phyloP scores from a whole-genome alignment of 2,329 filamentous ascomycete genomes.

The Nannizzia gypsea region DNA sequence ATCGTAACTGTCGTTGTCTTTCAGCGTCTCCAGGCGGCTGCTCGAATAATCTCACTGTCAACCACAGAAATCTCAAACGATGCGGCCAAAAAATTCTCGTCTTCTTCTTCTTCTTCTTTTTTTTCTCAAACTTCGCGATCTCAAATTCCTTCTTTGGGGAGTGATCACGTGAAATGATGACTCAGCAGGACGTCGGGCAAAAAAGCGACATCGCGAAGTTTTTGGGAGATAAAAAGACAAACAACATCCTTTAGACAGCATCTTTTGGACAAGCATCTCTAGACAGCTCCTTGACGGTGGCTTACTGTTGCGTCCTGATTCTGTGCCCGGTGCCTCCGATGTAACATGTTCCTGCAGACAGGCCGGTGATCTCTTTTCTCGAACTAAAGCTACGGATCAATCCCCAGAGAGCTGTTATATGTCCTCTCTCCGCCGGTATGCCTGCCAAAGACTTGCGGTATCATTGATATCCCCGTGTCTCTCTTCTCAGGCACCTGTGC shows the following conservation, averaged over 20 bases:
- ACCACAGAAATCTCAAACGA: too few species aligned
- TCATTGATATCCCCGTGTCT: slow-evolving; percentile 1
- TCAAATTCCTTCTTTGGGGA: not conserved
- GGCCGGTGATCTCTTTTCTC: not conserved
- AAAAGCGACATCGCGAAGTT: too few species aligned
- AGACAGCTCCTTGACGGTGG: not conserved
- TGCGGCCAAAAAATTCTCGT: not conserved
- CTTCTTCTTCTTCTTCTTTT: not conserved
- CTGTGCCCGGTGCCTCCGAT: not conserved
- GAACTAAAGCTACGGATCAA: not conserved
- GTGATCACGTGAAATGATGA: not conserved
- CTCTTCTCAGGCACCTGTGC: not conserved
- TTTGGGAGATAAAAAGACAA: too few species aligned
- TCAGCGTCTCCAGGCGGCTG: too few species aligned
- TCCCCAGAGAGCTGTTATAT: not conserved
- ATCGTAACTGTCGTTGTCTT: not conserved
- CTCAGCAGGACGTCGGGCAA: not conserved
- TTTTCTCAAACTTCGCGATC: not conserved
- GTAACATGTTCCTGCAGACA: not conserved
- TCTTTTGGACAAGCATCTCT: not conserved
- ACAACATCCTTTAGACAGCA: too few species aligned
- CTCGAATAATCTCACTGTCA: too few species aligned
- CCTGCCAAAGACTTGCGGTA: not conserved
- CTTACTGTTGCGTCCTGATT: not conserved
- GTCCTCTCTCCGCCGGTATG: not conserved